These are phyloP conservation scores for Fraxinus pennsylvanica DNA, from an alignment of 257 asterid genomes.

Conservation along the genomic window DNA sequence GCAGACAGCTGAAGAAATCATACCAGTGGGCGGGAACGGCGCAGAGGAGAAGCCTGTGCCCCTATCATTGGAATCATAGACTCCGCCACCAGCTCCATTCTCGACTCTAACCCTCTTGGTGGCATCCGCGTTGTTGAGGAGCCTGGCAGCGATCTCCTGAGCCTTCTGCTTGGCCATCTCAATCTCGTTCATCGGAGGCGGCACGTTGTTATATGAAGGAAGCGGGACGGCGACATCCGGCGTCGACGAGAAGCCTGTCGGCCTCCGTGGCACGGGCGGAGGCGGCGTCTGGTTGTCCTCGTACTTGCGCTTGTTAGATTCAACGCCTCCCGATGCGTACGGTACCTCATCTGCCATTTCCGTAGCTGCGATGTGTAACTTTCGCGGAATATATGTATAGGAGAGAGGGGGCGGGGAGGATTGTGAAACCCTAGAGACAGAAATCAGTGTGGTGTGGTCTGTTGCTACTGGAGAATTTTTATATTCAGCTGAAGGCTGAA, in stretches of 20 bases:
- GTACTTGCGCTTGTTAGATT: constrained; percentile 46
- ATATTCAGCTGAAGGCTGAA: too few species aligned
- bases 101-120: constrained; percentile 70
- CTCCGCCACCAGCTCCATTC: constrained; percentile 60
- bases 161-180: constrained; percentile 92
- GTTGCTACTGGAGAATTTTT: not conserved
- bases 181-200: constrained; percentile 78
- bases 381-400: not conserved
- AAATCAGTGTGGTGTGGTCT: not conserved
- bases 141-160: constrained; percentile 88
- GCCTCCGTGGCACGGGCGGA: constrained; percentile 57
- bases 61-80: constrained; percentile 48
- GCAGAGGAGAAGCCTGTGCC: constrained; percentile 31
- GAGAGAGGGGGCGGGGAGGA: not conserved
- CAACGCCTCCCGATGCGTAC: constrained; percentile 23
- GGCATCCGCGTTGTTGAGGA: constrained; percentile 65
- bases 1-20: not conserved
- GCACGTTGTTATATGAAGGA: constrained; percentile 66
- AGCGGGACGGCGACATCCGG: constrained; percentile 54
- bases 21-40: not conserved
- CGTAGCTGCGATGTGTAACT: not conserved
- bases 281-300: constrained; percentile 62
- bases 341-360: constrained; percentile 36
- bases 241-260: constrained; percentile 79
- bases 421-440: constrained; percentile 24